These are phyloP conservation scores for Mucor lusitanicus DNA, from an alignment of 371 early-diverging fungal species.

Conservation along the genomic window DNA sequence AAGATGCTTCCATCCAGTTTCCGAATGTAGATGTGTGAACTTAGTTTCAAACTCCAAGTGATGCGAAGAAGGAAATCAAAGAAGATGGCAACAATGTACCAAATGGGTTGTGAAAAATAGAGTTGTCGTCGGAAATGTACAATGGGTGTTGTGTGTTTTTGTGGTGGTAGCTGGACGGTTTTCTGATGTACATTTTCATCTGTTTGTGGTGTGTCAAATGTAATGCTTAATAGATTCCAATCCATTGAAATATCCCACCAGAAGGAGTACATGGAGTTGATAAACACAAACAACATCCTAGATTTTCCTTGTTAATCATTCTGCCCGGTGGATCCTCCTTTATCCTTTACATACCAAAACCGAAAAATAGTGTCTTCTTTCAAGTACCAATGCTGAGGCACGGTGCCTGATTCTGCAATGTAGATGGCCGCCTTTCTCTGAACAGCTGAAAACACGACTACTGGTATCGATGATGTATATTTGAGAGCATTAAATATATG, in stretches of 20 bases:
- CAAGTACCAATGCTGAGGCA: constrained; percentile 45
- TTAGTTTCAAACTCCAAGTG: constrained; percentile 84
- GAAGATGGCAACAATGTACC: constrained; percentile 77
- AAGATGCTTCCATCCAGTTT: constrained; percentile 72
- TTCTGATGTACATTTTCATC: constrained; percentile 1
- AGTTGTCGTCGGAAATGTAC: constrained; percentile 62
- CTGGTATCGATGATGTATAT: constrained; percentile 85
- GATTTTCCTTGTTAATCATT: background rate
- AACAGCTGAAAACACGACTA: constrained; percentile 72
- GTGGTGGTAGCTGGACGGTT: background rate
- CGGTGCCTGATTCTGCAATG: constrained; percentile 33
- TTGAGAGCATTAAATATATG: constrained; percentile 88
- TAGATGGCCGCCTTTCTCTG: constrained; percentile 57
- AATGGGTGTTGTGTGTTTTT: constrained; percentile 20
- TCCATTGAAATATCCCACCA: constrained; percentile 95
- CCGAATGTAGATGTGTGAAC: constrained; percentile 70
- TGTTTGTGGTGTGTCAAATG: constrained; percentile 12
- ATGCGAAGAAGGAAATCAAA: constrained; percentile 82
- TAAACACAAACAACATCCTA: constrained; percentile 76
- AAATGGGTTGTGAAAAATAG: constrained; percentile 58
- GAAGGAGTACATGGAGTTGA: constrained; percentile 90
- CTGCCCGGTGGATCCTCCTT: background rate
- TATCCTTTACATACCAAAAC: constrained; percentile 32
- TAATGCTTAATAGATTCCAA: constrained; percentile 72
- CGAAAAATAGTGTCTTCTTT: constrained; percentile 41